Percentiles rank a stretch among this genome's conserved stretches.
Evolutionary conservation across 495 filamentous ascomycete genomes (phyloP).

Genomic region (Oidiodendron maius): DNA sequence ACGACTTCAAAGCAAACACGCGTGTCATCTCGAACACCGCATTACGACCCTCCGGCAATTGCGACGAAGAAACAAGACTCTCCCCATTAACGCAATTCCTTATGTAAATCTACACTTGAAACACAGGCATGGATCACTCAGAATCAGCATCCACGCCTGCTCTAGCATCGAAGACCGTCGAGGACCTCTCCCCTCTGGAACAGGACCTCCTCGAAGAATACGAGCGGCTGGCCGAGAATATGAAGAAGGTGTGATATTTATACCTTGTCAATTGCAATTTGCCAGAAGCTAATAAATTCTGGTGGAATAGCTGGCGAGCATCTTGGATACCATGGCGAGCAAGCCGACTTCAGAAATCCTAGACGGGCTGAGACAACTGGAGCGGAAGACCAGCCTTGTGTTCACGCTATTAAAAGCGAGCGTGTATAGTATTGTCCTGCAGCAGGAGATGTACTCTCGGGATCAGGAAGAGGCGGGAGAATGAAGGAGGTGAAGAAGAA

Average conservation of each 20-base stretch:
- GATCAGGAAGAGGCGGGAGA: slow-evolving; percentile 44
- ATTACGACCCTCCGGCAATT: too few species aligned
- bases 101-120: too few species aligned
- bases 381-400: slow-evolving; percentile 89
- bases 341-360: slow-evolving; percentile 65
- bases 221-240: slow-evolving; percentile 75
- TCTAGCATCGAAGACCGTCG: slow-evolving; percentile 7
- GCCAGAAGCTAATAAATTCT: background rate
- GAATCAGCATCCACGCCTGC: background rate
- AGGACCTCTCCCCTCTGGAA: slow-evolving; percentile 67
- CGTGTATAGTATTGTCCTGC: slow-evolving; percentile 95
- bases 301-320: slow-evolving; percentile 47
- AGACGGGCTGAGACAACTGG: slow-evolving; percentile 79
- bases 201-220: slow-evolving; percentile 96
- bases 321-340: slow-evolving; percentile 55
- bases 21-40: too few species aligned
- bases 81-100: too few species aligned
- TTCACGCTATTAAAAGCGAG: slow-evolving; percentile 96
- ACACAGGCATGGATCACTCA: background rate
- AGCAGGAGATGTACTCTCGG: slow-evolving; percentile 81
- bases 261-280: slow-evolving; percentile 7
- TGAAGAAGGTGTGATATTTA: slow-evolving; percentile 65
- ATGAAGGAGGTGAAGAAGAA: too few species aligned
- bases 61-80: too few species aligned
- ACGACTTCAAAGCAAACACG: too few species aligned